Conservation (phyloP, 2,329 filamentous ascomycete species). For the Hymenoscyphus fraxineus region DNA sequence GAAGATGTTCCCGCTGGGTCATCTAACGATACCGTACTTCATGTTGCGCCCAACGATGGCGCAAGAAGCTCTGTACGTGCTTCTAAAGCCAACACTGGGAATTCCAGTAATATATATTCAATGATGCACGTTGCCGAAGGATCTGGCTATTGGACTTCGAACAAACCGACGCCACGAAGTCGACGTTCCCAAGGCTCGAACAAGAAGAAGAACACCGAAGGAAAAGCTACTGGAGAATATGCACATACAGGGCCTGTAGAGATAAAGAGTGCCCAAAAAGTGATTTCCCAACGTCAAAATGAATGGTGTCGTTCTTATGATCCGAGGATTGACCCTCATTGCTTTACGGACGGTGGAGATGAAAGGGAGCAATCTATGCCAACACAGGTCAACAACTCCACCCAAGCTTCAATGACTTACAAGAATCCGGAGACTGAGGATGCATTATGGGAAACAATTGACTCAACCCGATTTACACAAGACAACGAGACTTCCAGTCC, state of each 20-base stretch:
- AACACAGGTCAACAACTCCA: neutral
- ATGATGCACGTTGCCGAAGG: conserved; percentile 26
- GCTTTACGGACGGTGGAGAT: conserved; percentile 1
- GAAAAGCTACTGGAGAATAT: conserved; percentile 13
- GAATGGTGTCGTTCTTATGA: conserved; percentile 18
- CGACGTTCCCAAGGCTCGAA: neutral
- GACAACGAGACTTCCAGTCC: conserved; percentile 6
- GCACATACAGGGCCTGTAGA: conserved; percentile 22
- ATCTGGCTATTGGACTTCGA: conserved; percentile 21
- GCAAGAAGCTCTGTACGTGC: conserved; percentile 17
- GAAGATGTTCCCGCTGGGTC: neutral
- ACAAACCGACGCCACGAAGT: conserved; percentile 3
- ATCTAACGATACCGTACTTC: conserved; percentile 9
- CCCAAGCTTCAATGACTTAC: neutral
- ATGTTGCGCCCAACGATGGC: conserved; percentile 20
- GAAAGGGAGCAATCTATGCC: neutral
- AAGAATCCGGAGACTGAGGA: neutral
- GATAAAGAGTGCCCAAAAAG: conserved; percentile 12
- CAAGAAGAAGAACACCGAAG: neutral
- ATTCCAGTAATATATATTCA: conserved; percentile 16
- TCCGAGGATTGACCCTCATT: conserved; percentile 22
- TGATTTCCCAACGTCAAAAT: conserved; percentile 1
- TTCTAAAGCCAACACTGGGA: conserved; percentile 9
- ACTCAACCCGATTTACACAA: conserved; percentile 8
- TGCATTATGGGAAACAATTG: conserved; percentile 8